Percentiles rank a stretch among this genome's conserved stretches.
Evolutionary conservation across 257 asterid genomes (phyloP).

Genomic region (Nicotiana benthamiana): DNA sequence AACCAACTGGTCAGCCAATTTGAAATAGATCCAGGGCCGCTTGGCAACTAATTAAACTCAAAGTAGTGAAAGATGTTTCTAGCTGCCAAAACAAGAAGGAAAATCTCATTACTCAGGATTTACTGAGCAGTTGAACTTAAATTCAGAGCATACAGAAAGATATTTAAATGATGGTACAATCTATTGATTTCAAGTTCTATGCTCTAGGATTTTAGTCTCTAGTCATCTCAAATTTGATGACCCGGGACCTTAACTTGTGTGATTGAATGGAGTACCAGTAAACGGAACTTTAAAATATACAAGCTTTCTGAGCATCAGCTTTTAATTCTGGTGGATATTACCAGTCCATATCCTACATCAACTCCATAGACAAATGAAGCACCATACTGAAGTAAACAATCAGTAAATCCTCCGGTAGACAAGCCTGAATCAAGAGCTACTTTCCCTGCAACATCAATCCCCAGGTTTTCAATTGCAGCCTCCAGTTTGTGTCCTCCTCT

Average conservation of each 20-base stretch:
- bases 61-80: background rate
- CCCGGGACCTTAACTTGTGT: background rate
- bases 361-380: slow-evolving; percentile 96
- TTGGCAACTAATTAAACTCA: background rate
- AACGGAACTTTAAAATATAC: too few relatives aligned
- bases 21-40: background rate
- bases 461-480: slow-evolving; percentile 86
- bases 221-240: background rate
- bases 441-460: slow-evolving; percentile 69
- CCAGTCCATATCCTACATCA: slow-evolving; percentile 99
- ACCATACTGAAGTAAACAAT: slow-evolving; percentile 92
- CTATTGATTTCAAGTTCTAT: background rate
- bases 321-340: slow-evolving; percentile 9
- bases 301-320: background rate
- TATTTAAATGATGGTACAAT: background rate
- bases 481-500: slow-evolving; percentile 95
- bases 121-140: background rate
- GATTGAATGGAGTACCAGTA: too few relatives aligned
- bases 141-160: background rate
- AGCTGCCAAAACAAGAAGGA: background rate
- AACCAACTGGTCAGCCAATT: background rate
- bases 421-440: slow-evolving; percentile 99
- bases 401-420: slow-evolving; percentile 98
- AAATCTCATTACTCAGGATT: background rate
- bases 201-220: background rate